Percentiles rank a stretch among this genome's conserved stretches.
Conservation (phyloP, 1,284 basidiomycete species). For the Uromyces viciae-fabae region DNA sequence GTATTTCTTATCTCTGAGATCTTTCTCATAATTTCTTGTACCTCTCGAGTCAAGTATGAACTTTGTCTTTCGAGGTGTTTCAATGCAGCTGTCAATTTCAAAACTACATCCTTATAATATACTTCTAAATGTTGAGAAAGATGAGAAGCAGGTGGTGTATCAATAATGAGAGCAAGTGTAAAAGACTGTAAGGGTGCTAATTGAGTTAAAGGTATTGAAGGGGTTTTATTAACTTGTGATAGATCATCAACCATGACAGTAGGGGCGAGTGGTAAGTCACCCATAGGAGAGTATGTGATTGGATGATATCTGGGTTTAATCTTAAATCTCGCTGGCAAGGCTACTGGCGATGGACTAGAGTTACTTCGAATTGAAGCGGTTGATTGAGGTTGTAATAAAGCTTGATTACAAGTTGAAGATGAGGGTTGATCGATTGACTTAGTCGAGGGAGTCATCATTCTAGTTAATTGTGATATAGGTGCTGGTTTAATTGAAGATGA, state of each 20-base stretch:
- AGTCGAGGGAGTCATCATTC: conserved; percentile 42
- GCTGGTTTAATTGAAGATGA: conserved; percentile 23
- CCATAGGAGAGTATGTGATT: conserved; percentile 18
- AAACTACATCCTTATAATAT: conserved; percentile 40
- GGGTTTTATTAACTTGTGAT: background rate
- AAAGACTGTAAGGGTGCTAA: conserved; percentile 38
- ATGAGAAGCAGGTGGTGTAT: conserved; percentile 37
- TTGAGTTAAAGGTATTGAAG: background rate
- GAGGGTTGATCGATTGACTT: conserved; percentile 12
- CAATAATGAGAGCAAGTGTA: conserved; percentile 44
- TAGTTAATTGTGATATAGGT: conserved; percentile 41
- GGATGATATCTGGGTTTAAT: conserved; percentile 1
- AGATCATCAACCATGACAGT: conserved; percentile 4
- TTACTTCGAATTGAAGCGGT: conserved; percentile 32
- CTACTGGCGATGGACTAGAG: conserved; percentile 39
- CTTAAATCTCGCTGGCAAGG: conserved; percentile 9
- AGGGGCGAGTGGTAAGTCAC: background rate
- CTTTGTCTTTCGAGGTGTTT: conserved; percentile 35
- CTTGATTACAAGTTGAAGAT: background rate
- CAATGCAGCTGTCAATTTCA: conserved; percentile 41
- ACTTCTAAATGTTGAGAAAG: conserved; percentile 43
- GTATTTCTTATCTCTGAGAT: conserved; percentile 20
- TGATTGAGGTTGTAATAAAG: conserved; percentile 6
- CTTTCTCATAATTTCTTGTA: conserved; percentile 26
- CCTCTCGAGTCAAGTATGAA: conserved; percentile 35